phyloP scores from a whole-genome alignment of 2,329 filamentous ascomycete species.

The Xylariaceae sp. region DNA sequence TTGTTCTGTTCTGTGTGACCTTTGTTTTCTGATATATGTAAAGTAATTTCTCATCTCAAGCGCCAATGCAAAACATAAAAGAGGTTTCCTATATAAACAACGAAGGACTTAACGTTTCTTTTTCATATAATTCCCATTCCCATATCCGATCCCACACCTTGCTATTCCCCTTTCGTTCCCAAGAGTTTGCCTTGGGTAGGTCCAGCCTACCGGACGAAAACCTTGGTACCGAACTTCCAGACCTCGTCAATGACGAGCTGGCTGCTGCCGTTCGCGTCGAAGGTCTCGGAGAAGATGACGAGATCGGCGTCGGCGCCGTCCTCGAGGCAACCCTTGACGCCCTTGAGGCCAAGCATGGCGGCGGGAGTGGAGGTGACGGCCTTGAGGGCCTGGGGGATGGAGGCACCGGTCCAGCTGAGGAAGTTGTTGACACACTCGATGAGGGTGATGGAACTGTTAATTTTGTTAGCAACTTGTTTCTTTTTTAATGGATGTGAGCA shows the following conservation, averaged over 20 bases:
- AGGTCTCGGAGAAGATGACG: constrained; percentile 58
- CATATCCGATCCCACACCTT: too few relatives aligned
- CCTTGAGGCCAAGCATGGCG: constrained; percentile 64
- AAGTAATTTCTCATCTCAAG: background rate
- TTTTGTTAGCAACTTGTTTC: background rate
- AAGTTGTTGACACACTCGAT: constrained; percentile 81
- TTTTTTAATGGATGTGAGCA: background rate
- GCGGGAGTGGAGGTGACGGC: constrained; percentile 74
- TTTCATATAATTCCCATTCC: too few relatives aligned
- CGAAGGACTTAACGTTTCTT: too few relatives aligned
- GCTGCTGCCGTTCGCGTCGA: constrained; percentile 37
- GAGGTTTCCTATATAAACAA: background rate
- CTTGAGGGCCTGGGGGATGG: constrained; percentile 62
- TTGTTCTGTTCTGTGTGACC: background rate
- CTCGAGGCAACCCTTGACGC: constrained; percentile 60
- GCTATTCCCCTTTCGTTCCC: background rate
- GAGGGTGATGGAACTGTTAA: constrained; percentile 59
- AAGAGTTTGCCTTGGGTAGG: constrained; percentile 5
- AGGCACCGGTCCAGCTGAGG: constrained; percentile 64
- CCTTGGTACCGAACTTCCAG: constrained; percentile 68
- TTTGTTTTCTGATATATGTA: background rate
- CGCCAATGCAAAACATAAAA: background rate
- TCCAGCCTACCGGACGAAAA: constrained; percentile 33
- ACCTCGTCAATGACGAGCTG: constrained; percentile 66
- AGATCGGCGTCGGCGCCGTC: constrained; percentile 64